These are phyloP conservation scores for Aspergillus floridensis DNA, from an alignment of 2,329 filamentous ascomycete species.

Conservation along the genomic window DNA sequence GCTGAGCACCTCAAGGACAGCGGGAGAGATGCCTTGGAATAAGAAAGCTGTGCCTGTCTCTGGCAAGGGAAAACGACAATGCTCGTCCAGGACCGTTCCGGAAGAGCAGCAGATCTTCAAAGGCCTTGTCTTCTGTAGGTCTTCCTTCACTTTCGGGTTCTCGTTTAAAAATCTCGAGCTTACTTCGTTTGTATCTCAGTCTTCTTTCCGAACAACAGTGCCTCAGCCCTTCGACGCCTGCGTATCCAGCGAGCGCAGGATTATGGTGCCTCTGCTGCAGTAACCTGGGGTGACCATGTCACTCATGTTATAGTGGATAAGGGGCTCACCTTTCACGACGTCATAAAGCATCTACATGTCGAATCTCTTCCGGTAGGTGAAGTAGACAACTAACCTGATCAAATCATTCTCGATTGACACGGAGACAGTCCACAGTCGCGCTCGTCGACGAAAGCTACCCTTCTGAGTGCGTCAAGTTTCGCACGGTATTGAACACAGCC, in stretches of 20 bases:
- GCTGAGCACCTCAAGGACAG: constrained; percentile 15
- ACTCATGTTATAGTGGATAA: constrained; percentile 82
- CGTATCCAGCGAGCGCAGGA: constrained; percentile 73
- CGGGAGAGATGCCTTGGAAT: constrained; percentile 13
- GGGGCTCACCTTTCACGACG: constrained; percentile 60
- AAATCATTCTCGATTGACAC: constrained; percentile 15
- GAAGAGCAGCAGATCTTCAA: constrained; percentile 59
- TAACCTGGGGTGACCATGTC: constrained; percentile 54
- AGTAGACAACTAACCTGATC: not conserved
- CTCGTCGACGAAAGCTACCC: constrained; percentile 71
- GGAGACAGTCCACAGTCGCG: constrained; percentile 27
- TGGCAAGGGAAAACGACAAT: constrained; percentile 33
- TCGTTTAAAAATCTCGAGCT: not conserved
- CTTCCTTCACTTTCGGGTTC: not conserved
- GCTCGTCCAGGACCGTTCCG: constrained; percentile 46
- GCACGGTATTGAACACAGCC: constrained; percentile 56
- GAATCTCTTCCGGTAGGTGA: constrained; percentile 48
- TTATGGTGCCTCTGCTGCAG: constrained; percentile 71
- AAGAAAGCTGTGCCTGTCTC: constrained; percentile 11
- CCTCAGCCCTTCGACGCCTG: constrained; percentile 62
- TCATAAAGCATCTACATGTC: constrained; percentile 57
- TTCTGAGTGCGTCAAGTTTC: constrained; percentile 64
- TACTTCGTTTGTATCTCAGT: constrained; percentile 34
- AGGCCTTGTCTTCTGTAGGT: constrained; percentile 58
- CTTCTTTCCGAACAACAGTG: constrained; percentile 79